These are phyloP conservation scores for Beauveria pseudobassiana DNA, from an alignment of 2,329 filamentous ascomycete genomes.

Conservation along the genomic window DNA sequence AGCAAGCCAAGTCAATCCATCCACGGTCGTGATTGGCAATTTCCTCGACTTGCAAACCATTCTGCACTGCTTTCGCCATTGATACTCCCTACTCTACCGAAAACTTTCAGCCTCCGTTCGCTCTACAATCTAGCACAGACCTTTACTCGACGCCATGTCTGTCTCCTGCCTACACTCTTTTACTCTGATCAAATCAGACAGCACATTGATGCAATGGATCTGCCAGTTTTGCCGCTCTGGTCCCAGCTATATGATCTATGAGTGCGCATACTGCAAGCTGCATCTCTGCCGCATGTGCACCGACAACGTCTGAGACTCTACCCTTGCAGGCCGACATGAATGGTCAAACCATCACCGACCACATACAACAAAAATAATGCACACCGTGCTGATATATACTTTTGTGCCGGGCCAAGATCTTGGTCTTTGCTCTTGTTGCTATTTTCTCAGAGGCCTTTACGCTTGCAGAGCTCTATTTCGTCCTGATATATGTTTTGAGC, in stretches of 20 bases:
- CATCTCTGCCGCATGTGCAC: slow-evolving; percentile 46
- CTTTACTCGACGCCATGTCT: slow-evolving; percentile 33
- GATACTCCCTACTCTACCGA: neutral
- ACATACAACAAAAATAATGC: neutral
- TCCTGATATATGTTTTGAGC: neutral
- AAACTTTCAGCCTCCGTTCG: no score
- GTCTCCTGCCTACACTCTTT: slow-evolving; percentile 55
- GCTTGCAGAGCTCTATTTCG: neutral
- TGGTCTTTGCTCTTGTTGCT: neutral
- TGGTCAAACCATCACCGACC: neutral
- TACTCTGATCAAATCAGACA: slow-evolving; percentile 60
- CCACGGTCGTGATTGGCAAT: neutral
- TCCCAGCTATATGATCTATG: slow-evolving; percentile 61
- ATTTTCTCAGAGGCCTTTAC: neutral
- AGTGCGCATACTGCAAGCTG: slow-evolving; percentile 61
- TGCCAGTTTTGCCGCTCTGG: slow-evolving; percentile 58
- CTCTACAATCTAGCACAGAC: neutral
- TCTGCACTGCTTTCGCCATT: neutral
- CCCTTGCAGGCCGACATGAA: neutral
- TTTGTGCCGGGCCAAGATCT: neutral
- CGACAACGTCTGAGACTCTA: neutral
- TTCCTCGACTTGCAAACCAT: neutral
- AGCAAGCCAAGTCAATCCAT: neutral
- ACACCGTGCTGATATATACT: neutral
- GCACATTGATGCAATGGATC: slow-evolving; percentile 56